A percentile compares a stretch with the other conserved stretches of the same genome.
phyloP scores from a whole-genome alignment of 2,329 filamentous ascomycete genomes.

The Trichoderma sp. region DNA sequence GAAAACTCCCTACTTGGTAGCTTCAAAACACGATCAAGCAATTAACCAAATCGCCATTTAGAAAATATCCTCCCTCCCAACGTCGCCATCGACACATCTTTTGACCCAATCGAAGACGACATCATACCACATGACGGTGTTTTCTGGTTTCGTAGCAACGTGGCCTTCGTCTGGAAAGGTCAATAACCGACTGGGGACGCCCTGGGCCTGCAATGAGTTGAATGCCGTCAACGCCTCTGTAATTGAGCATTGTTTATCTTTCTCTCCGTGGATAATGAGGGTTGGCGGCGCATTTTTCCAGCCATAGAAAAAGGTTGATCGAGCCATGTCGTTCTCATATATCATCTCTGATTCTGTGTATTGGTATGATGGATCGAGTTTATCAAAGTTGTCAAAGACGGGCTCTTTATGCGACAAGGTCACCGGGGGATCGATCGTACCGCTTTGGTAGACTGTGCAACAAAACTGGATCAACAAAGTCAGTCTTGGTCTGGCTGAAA shows the following conservation, averaged over 20 bases:
- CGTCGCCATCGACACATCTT: conserved; percentile 40
- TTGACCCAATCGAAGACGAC: conserved; percentile 69
- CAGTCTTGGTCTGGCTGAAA: neutral
- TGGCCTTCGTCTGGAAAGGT: conserved; percentile 75
- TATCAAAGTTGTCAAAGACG: conserved; percentile 33
- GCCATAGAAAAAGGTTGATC: conserved; percentile 43
- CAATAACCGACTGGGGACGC: conserved; percentile 68
- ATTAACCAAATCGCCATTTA: neutral
- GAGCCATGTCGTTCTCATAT: neutral
- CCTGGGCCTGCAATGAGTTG: conserved; percentile 68
- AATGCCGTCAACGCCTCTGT: conserved; percentile 66
- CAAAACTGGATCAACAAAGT: conserved; percentile 25
- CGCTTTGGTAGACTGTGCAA: conserved; percentile 50
- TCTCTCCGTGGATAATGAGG: conserved; percentile 70
- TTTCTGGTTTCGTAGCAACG: conserved; percentile 69
- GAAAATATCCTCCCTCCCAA: conserved; percentile 25
- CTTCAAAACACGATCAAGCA: neutral
- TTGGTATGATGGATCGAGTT: conserved; percentile 45
- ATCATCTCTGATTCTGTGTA: conserved; percentile 27
- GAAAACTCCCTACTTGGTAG: neutral
- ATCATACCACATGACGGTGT: conserved; percentile 67
- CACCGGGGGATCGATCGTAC: conserved; percentile 40
- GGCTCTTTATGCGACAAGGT: conserved; percentile 28
- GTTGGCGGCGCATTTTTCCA: conserved; percentile 67
- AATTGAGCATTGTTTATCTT: conserved; percentile 60